phyloP scores from a whole-genome alignment of 2,329 filamentous ascomycete species.

The Fusarium sp. region DNA sequence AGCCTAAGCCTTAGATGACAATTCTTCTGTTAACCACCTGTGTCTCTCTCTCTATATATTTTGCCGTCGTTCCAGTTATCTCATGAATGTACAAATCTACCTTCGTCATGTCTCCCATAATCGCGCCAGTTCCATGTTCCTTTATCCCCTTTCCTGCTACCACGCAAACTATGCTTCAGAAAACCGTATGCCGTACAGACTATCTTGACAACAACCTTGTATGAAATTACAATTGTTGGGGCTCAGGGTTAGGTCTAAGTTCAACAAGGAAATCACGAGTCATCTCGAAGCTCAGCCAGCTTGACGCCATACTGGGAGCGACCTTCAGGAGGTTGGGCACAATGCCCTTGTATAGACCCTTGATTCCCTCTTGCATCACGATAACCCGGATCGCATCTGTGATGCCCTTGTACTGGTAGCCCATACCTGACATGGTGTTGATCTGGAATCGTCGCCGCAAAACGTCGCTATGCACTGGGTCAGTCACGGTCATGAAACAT shows the following conservation, averaged over 20 bases:
- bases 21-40: too few relatives aligned
- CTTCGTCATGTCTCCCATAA: conserved; percentile 18
- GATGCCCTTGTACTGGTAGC: conserved; percentile 92
- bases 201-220: conserved; percentile 37
- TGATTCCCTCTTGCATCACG: conserved; percentile 82
- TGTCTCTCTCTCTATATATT: background rate
- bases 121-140: conserved; percentile 19
- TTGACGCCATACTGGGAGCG: conserved; percentile 97
- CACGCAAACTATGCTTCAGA: conserved; percentile 9
- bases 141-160: conserved; percentile 11
- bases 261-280: conserved; percentile 86
- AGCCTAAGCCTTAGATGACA: too few relatives aligned
- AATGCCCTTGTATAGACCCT: conserved; percentile 94
- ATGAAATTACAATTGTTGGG: conserved; percentile 45
- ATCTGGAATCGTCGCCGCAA: conserved; percentile 95
- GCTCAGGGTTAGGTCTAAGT: conserved; percentile 61
- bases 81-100: conserved; percentile 39
- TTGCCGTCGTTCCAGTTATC: conserved; percentile 11
- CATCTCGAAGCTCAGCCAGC: conserved; percentile 97
- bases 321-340: conserved; percentile 96
- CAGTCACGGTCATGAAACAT: conserved; percentile 36
- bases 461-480: conserved; percentile 73
- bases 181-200: conserved; percentile 18
- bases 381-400: conserved; percentile 86
- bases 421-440: conserved; percentile 99